Evolutionary conservation across 768 basidiomycete genomes (phyloP).

Genomic region (Mycena latifolia): DNA sequence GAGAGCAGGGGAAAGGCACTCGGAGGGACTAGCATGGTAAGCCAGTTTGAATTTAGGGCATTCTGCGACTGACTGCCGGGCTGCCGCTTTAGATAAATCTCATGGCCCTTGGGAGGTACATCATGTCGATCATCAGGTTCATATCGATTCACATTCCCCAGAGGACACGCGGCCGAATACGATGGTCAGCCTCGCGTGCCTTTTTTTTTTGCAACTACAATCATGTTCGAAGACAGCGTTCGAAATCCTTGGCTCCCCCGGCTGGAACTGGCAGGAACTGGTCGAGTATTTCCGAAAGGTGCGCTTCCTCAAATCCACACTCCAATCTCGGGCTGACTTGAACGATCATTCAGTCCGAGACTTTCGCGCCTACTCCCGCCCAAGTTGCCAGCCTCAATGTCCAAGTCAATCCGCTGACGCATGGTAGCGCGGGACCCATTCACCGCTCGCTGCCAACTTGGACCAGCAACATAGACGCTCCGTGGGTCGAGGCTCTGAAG

Average conservation of each 20-base stretch:
- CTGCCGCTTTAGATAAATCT: conserved; percentile 19
- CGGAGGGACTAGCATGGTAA: conserved; percentile 36
- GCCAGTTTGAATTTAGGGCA: no score
- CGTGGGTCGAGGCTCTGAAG: conserved; percentile 27
- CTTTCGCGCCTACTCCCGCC: conserved; percentile 18
- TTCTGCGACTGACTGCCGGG: no score
- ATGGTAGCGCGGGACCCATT: conserved; percentile 35
- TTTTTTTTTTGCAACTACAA: no score
- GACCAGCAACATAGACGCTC: background rate
- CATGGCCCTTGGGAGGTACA: conserved; percentile 34
- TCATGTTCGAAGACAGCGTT: conserved; percentile 30
- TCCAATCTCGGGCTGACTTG: background rate
- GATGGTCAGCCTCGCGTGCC: conserved; percentile 28
- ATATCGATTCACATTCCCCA: background rate
- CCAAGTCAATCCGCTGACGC: conserved; percentile 6
- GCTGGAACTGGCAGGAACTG: conserved; percentile 34
- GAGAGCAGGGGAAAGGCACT: conserved; percentile 33
- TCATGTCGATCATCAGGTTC: background rate
- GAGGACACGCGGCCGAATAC: conserved; percentile 36
- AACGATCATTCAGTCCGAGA: conserved; percentile 27
- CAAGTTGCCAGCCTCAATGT: conserved; percentile 3
- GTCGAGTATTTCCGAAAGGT: conserved; percentile 36
- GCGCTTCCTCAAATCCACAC: no score
- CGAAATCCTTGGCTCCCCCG: conserved; percentile 31
- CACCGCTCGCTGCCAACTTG: conserved; percentile 29